Evolutionary conservation across 345 rosid genomes (phyloP).

Genomic region (Corymbia maculata): DNA sequence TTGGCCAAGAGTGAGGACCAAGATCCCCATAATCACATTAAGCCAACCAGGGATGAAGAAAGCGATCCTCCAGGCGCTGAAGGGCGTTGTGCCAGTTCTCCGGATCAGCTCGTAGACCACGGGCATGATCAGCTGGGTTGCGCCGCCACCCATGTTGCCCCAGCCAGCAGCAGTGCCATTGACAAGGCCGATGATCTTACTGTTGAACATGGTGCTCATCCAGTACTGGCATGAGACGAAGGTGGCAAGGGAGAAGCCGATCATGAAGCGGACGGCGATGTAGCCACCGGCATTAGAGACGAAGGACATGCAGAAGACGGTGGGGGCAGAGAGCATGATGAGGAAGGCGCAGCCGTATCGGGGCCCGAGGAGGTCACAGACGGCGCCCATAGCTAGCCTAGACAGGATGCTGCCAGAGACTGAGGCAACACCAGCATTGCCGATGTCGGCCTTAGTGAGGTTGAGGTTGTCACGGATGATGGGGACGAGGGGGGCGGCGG

Average conservation of each 20-base stretch:
- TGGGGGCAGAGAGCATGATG: constrained; percentile 74
- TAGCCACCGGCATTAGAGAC: constrained; percentile 55
- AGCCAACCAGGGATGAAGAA: constrained; percentile 73
- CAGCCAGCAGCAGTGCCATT: constrained; percentile 96
- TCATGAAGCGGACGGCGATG: constrained; percentile 74
- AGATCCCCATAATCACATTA: constrained; percentile 58
- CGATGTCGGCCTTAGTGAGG: constrained; percentile 49
- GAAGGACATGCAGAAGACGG: constrained; percentile 81
- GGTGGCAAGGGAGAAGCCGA: constrained; percentile 86
- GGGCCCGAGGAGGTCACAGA: constrained; percentile 78
- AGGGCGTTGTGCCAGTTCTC: constrained; percentile 49
- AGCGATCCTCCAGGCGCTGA: constrained; percentile 88
- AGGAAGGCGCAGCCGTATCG: constrained; percentile 83
- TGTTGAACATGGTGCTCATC: constrained; percentile 97
- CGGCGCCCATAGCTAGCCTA: constrained; percentile 87
- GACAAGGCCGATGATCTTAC: constrained; percentile 72
- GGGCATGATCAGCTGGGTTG: constrained; percentile 84
- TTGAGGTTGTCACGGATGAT: constrained; percentile 81
- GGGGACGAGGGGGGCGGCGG: constrained; percentile 89
- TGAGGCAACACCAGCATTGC: constrained; percentile 89
- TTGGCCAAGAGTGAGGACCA: constrained; percentile 78
- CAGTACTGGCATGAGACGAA: constrained; percentile 92
- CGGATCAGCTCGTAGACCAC: constrained; percentile 56
- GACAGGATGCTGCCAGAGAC: constrained; percentile 89
- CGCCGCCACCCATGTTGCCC: constrained; percentile 97